These are phyloP conservation scores for Melastoma candidum DNA, from an alignment of 441 rosid genomes.

Conservation along the genomic window DNA sequence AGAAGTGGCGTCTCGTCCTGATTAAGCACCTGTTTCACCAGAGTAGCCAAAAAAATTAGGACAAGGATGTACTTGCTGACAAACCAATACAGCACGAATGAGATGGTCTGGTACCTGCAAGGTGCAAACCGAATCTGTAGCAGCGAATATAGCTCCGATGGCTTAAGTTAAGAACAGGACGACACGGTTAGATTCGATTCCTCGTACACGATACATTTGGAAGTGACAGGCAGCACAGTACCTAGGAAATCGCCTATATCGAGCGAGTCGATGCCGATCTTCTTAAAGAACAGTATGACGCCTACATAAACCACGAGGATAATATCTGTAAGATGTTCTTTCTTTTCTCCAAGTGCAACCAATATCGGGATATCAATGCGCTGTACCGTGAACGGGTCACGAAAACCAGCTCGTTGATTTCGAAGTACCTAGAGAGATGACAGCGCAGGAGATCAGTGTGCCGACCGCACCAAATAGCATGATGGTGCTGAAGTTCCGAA, in stretches of 20 bases:
- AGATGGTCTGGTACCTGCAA: slow-evolving; percentile 17
- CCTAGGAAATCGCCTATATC: slow-evolving; percentile 80
- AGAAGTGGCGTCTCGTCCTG: slow-evolving; percentile 95
- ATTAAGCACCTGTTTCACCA: slow-evolving; percentile 57
- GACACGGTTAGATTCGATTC: slow-evolving; percentile 7
- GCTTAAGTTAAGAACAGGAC: slow-evolving; percentile 34
- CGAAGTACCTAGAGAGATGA: slow-evolving; percentile 55
- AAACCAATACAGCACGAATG: too few relatives aligned
- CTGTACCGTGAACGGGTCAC: not conserved
- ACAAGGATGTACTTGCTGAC: too few relatives aligned
- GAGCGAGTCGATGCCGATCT: slow-evolving; percentile 40
- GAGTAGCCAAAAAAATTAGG: not conserved
- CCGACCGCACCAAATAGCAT: slow-evolving; percentile 76
- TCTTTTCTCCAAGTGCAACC: too few relatives aligned
- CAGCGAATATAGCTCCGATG: slow-evolving; percentile 91
- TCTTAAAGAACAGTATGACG: slow-evolving; percentile 44
- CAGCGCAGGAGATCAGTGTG: slow-evolving; percentile 49
- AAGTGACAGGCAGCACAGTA: slow-evolving; percentile 15
- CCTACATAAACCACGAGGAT: slow-evolving; percentile 33
- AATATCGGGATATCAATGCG: too few relatives aligned
- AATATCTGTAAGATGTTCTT: too few relatives aligned
- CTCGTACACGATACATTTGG: not conserved
- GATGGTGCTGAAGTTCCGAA: slow-evolving; percentile 76
- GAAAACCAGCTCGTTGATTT: slow-evolving; percentile 1
- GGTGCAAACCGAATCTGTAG: slow-evolving; percentile 95